Percentiles rank a stretch among this genome's conserved stretches.
phyloP scores from a whole-genome alignment of 805 yeast species.

The Barnettozyma vustinii region DNA sequence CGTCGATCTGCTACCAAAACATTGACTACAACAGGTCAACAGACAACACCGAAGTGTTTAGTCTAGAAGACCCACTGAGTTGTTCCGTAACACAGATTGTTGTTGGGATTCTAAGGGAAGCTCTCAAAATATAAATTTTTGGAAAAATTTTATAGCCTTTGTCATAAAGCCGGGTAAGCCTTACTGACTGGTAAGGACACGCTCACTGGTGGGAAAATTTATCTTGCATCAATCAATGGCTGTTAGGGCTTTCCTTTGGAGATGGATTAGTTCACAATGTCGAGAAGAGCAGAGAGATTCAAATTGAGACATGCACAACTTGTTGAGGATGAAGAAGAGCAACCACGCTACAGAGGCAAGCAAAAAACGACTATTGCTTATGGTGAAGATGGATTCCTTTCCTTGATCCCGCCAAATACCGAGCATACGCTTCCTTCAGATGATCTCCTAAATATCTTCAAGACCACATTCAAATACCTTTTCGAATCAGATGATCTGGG shows the following conservation, averaged over 20 bases:
- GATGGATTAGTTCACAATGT: slow-evolving; percentile 10
- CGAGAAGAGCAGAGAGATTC: slow-evolving; percentile 21
- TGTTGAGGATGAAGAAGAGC: slow-evolving; percentile 7
- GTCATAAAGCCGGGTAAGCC: slow-evolving; percentile 6
- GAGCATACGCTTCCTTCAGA: slow-evolving; percentile 18
- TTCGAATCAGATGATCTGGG: slow-evolving; percentile 24
- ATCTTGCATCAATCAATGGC: slow-evolving; percentile 6
- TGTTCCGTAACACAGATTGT: slow-evolving; percentile 51
- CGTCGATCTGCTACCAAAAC: slow-evolving; percentile 56
- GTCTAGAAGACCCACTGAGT: slow-evolving; percentile 32
- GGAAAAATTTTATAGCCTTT: slow-evolving; percentile 1
- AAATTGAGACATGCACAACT: slow-evolving; percentile 10
- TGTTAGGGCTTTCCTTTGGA: slow-evolving; percentile 14
- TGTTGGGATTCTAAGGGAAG: slow-evolving; percentile 5
- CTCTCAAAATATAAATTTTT: slow-evolving; percentile 9
- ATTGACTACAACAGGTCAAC: slow-evolving; percentile 20
- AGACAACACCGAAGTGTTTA: slow-evolving; percentile 20
- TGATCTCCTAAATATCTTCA: slow-evolving; percentile 21
- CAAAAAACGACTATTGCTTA: not conserved
- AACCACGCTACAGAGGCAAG: not conserved
- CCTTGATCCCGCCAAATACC: slow-evolving; percentile 16
- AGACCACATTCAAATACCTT: slow-evolving; percentile 17
- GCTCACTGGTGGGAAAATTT: not conserved
- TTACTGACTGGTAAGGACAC: slow-evolving; percentile 10
- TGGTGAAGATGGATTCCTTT: slow-evolving; percentile 6